A percentile compares a stretch with the other conserved stretches of the same genome.
Conservation (phyloP, 1,139 yeast species). For the Torulaspora globosa region DNA sequence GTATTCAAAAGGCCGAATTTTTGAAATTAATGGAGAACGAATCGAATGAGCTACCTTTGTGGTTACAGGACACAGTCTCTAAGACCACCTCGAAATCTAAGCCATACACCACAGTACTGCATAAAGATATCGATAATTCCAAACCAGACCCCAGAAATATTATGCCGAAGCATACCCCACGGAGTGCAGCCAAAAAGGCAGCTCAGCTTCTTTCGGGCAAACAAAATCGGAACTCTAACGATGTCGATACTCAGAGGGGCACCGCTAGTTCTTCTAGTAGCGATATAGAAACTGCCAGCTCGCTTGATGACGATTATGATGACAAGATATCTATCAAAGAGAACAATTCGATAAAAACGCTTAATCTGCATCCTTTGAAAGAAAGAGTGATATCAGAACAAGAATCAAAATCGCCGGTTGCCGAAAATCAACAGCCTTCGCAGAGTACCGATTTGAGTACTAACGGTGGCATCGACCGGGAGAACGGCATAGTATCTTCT, state of each 20-base stretch:
- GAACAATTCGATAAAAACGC: conserved; percentile 19
- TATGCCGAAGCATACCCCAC: conserved; percentile 27
- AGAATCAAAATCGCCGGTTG: conserved; percentile 4
- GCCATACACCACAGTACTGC: conserved; percentile 37
- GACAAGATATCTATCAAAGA: conserved; percentile 18
- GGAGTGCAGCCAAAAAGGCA: conserved; percentile 35
- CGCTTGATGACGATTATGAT: conserved; percentile 25
- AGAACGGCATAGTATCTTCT: neutral
- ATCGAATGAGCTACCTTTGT: conserved; percentile 20
- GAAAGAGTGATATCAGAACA: conserved; percentile 18
- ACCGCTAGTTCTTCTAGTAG: conserved; percentile 20
- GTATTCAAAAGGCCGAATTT: conserved; percentile 31
- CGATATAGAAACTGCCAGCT: conserved; percentile 31
- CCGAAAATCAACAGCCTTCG: neutral
- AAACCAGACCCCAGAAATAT: conserved; percentile 34
- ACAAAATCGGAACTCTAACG: conserved; percentile 7
- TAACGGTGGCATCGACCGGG: neutral
- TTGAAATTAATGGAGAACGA: conserved; percentile 28
- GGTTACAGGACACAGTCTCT: conserved; percentile 5
- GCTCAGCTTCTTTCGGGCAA: conserved; percentile 29
- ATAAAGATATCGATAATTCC: conserved; percentile 35
- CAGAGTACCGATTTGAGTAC: neutral
- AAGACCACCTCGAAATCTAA: conserved; percentile 21
- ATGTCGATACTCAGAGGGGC: conserved; percentile 16
- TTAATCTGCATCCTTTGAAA: conserved; percentile 25